Percentiles rank a stretch among this genome's conserved stretches.
Evolutionary conservation across 345 rosid genomes (phyloP).

Genomic region (Litchi chinensis): DNA sequence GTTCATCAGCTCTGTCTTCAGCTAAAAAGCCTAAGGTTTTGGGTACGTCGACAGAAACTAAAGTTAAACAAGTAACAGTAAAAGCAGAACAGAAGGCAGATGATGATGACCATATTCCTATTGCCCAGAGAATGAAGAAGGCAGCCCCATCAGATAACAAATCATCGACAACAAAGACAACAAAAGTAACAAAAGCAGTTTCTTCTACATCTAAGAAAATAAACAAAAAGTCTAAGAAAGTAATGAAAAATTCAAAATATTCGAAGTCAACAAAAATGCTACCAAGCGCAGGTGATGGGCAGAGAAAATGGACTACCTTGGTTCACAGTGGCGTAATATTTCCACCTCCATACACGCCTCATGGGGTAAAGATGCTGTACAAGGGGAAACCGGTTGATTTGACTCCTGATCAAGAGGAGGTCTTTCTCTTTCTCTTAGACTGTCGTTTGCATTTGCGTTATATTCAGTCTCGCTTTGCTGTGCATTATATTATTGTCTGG

Average conservation of each 20-base stretch:
- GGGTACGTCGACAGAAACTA: constrained; percentile 41
- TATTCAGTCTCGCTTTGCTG: neutral
- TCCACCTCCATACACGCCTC: constrained; percentile 87
- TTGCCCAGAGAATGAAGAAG: constrained; percentile 75
- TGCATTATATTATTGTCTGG: neutral
- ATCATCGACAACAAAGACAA: constrained; percentile 47
- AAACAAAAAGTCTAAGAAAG: constrained; percentile 58
- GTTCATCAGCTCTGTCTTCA: constrained; percentile 46
- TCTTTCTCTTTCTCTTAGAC: constrained; percentile 26
- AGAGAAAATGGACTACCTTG: constrained; percentile 96
- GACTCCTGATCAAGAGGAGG: constrained; percentile 92
- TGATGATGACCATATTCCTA: constrained; percentile 77
- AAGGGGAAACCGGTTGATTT: constrained; percentile 78
- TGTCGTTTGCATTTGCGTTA: constrained; percentile 12
- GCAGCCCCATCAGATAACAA: constrained; percentile 47
- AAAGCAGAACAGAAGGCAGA: constrained; percentile 52
- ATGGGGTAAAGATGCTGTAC: constrained; percentile 84
- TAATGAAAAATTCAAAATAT: constrained; percentile 56
- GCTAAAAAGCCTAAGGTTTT: constrained; percentile 69
- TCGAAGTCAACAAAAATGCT: constrained; percentile 64
- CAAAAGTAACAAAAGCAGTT: constrained; percentile 48
- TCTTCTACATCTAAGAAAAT: constrained; percentile 57
- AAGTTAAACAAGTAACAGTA: constrained; percentile 53
- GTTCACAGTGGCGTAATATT: constrained; percentile 95
- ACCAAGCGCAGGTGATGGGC: constrained; percentile 91